These are phyloP conservation scores for Termitomyces sp. DNA, from an alignment of 768 basidiomycete species.

Conservation along the genomic window DNA sequence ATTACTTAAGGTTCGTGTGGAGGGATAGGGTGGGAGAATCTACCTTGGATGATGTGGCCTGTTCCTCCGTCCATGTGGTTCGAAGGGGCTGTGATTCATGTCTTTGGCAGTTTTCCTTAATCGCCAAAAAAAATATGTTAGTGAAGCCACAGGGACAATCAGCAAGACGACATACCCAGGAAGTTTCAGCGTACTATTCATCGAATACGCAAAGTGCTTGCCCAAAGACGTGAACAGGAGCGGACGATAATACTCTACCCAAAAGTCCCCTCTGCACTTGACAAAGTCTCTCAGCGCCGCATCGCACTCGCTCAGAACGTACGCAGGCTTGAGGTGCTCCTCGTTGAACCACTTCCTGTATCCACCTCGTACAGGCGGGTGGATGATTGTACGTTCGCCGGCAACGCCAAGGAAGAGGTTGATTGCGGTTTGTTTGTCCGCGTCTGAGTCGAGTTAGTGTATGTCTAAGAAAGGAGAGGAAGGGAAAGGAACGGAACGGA, in stretches of 20 bases:
- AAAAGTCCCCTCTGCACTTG: constrained; percentile 64
- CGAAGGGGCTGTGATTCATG: constrained; percentile 73
- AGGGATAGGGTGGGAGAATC: not conserved
- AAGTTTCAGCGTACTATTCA: constrained; percentile 83
- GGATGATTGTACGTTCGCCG: constrained; percentile 46
- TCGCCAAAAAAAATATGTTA: not conserved
- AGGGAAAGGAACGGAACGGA: constrained; percentile 22
- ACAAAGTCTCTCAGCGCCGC: constrained; percentile 59
- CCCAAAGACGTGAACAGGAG: constrained; percentile 78
- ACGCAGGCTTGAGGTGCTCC: constrained; percentile 66
- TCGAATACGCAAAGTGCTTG: constrained; percentile 89
- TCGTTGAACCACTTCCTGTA: constrained; percentile 86
- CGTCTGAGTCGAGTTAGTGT: constrained; percentile 48
- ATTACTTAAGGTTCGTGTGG: no score
- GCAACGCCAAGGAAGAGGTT: constrained; percentile 92
- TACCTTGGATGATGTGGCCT: constrained; percentile 33
- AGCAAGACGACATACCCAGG: constrained; percentile 54
- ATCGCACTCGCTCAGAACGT: constrained; percentile 62
- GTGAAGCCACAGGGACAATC: not conserved
- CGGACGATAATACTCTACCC: constrained; percentile 89
- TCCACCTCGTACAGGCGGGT: constrained; percentile 54
- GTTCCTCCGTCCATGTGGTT: constrained; percentile 45
- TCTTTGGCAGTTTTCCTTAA: constrained; percentile 66
- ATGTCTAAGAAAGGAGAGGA: not conserved
- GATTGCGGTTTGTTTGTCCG: constrained; percentile 96